Evolutionary conservation across 495 filamentous ascomycete genomes (phyloP), one percentile per base, ranked within the genome.

Genomic region (Aspergillus baeticus): DNA sequence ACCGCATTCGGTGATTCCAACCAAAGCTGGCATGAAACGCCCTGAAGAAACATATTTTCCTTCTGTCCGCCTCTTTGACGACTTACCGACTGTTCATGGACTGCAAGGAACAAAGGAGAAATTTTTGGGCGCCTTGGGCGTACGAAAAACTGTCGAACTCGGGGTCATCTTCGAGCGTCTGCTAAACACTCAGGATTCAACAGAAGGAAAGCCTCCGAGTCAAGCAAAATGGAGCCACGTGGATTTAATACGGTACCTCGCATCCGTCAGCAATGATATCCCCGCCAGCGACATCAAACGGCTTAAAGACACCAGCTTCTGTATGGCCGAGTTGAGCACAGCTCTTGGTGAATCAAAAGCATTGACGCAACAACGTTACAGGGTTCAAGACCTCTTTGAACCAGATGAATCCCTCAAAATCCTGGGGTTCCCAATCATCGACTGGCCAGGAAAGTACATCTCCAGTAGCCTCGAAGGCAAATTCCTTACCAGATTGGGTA

Each of bases 61-160:
- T n/a, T 86, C 82, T 13, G 95, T 98, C 18, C 93, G 90, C 62
- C 76, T 98, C 7, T 99, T 99, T 65, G 87, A 95, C 54, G 95
- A 99, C 63, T 77, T 99, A 10, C 92, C 95, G 3, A 84, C 86
- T 11, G 82, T 96, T 10, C 79, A 81, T 54, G 83, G 79, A n/a
- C 81, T 92, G 34, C 80, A 85, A 23, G 80, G 84, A 13, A 81
- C 96, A 2, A 97, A 96, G 64, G 94, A 98, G 29, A 96, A 94
- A 65, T 87, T 97, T 54, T 71, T 99, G 42, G 72, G 76, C 3
- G 83, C 89, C 10, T 75, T 98, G 23, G 92, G 93, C 0, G 93
- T 82, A 17, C 78, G 84, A 20, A 87, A 86, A 64, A 98, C 94
- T 1, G 84, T 99, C 20, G 94, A 98, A 50, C 78, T 99, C 11